Base-by-base conservation (phyloP, 192 early-diverging fungal genomes). In the Helicostylum pulchrum region DNA sequence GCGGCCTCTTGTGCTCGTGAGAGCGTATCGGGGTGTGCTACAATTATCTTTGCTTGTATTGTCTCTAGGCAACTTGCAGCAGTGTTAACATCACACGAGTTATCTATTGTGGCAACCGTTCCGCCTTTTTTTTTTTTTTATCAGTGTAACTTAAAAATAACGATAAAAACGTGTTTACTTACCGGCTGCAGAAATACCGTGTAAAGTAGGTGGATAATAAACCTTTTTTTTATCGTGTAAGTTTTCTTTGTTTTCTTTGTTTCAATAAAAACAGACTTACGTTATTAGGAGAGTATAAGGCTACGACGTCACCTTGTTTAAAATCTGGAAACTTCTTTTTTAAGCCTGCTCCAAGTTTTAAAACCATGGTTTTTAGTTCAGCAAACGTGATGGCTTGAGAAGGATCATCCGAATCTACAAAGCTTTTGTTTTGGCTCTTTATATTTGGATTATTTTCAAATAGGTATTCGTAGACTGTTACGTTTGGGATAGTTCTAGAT, bases 61-160 rank as follows among this genome's bases (percentile, higher is more conserved):
- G 89, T 83, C 8, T 75, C 64, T 48, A 96, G 76, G 55, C 94
- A 90, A 70, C 88, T 77, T 0, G 85, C 85, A 4, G 94, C 67
- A 66, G 94, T 91, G 20, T 78, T 70, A 34, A 78, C 72, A 12
- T 83, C 88, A 73, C 93, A 94, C 5, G 77, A 79, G 31, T 90
- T 90, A 49, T 94, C 94, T 17, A 85, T 84, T 8, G 85, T 82
- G 1, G 88, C 85, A 21, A 89, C 79, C 0, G 83, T 69, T 10
- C 86, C 86, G 21, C 91, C 62, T 64, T 31, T 8, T 21, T 10
- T 39, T 39, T 39, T 39, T 39, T 9, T 6, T 39, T 9, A 3
- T 39, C 6, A n/a, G n/a, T n/a, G n/a, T n/a, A n/a, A n/a, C n/a
- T 9, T 39, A 39, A 10, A 6, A 39, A 39, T 4, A 39, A 39